Evolutionary conservation across 1,139 yeast genomes (phyloP).

Genomic region (Pneumocystis carinii): DNA sequence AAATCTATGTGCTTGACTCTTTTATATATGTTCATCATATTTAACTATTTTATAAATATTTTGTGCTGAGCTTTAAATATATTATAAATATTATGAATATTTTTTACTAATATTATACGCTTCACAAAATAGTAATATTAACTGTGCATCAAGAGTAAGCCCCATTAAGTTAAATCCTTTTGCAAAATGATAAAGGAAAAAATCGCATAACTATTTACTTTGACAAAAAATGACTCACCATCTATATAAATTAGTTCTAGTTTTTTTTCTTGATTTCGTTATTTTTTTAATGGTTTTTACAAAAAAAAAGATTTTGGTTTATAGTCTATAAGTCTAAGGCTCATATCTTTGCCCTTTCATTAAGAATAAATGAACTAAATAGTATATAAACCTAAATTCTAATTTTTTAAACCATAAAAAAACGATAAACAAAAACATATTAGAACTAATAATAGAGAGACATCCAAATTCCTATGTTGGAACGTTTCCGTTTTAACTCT

Average conservation of each 20-base stretch:
- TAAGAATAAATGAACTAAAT: not conserved
- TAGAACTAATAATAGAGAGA: not conserved
- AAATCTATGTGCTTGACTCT: conserved; percentile 1
- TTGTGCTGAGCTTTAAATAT: not conserved
- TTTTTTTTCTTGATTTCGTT: not conserved
- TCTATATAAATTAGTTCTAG: not conserved
- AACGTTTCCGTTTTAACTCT: not conserved
- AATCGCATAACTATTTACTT: conserved; percentile 1
- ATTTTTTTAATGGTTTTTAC: not conserved
- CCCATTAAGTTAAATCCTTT: not conserved
- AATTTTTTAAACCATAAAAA: not conserved
- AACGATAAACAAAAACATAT: not conserved
- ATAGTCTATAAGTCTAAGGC: not conserved
- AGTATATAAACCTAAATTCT: not conserved
- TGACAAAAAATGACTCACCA: not conserved
- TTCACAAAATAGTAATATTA: not conserved
- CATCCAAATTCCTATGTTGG: not conserved
- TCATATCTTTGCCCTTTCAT: not conserved
- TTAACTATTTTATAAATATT: not conserved
- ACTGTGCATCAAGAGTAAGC: conserved; percentile 1
- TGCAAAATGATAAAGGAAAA: not conserved
- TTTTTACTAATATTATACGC: not conserved
- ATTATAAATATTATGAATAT: not conserved
- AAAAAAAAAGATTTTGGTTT: not conserved
- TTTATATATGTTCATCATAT: not conserved